phyloP scores from a whole-genome alignment of 2,329 filamentous ascomycete genomes.

The Didymella glomerata region DNA sequence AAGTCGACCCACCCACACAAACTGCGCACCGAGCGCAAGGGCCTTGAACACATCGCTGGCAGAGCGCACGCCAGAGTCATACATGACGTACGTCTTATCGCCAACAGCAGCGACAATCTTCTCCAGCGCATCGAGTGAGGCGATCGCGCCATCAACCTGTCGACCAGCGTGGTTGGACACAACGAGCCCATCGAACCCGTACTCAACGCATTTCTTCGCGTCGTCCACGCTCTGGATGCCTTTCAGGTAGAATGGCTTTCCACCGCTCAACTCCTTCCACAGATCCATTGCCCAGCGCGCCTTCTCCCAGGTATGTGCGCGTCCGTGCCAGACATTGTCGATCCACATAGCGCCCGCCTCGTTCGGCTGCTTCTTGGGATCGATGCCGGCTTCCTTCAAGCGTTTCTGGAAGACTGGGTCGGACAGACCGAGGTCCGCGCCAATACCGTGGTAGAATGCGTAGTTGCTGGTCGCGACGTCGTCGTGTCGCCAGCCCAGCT shows the following conservation, averaged over 20 bases:
- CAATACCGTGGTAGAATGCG: background rate
- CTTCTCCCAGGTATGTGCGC: slow-evolving; percentile 71
- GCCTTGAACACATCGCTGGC: slow-evolving; percentile 69
- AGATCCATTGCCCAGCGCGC: slow-evolving; percentile 69
- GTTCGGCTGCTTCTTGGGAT: slow-evolving; percentile 61
- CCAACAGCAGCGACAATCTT: slow-evolving; percentile 64
- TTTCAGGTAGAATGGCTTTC: background rate
- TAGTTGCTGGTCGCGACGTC: background rate
- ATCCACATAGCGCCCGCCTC: slow-evolving; percentile 69
- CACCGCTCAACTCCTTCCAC: background rate
- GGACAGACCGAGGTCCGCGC: background rate
- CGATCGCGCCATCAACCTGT: background rate
- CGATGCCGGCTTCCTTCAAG: slow-evolving; percentile 57
- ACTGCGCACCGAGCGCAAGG: background rate
- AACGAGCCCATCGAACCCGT: background rate
- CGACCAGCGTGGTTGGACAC: background rate
- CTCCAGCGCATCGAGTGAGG: slow-evolving; percentile 64
- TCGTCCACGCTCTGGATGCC: background rate
- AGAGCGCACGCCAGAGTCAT: slow-evolving; percentile 66
- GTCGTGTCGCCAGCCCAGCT: background rate
- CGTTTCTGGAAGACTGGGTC: background rate
- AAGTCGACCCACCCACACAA: background rate
- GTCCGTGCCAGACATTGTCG: slow-evolving; percentile 70
- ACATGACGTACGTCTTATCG: slow-evolving; percentile 64
- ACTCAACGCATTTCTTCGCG: background rate